These are phyloP conservation scores for Phytophthora constricta DNA, from an alignment of 352 stramenopile genomes.

Conservation along the genomic window DNA sequence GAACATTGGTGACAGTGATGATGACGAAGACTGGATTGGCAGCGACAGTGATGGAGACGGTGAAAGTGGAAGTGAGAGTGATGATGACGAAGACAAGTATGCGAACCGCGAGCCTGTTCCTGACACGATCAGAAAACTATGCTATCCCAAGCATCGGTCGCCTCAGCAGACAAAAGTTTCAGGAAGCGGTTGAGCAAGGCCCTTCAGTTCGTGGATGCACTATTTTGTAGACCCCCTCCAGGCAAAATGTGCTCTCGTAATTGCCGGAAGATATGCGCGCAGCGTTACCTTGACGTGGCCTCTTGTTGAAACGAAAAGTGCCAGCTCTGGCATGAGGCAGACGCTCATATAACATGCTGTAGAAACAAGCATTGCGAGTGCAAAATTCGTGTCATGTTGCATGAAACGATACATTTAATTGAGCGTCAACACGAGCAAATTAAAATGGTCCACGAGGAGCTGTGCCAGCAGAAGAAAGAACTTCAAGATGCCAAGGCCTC, in stretches of 20 bases:
- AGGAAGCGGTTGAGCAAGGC: conserved; percentile 53
- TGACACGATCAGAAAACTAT: conserved; percentile 55
- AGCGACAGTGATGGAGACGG: conserved; percentile 2
- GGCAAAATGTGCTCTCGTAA: conserved; percentile 44
- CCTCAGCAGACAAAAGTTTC: conserved; percentile 51
- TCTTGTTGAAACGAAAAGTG: conserved; percentile 56
- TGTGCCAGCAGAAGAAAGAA: conserved; percentile 5
- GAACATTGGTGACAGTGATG: neutral
- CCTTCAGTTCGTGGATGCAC: conserved; percentile 59
- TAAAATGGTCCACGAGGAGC: neutral
- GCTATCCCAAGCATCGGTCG: conserved; percentile 47
- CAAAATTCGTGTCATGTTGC: conserved; percentile 57
- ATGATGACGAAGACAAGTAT: conserved; percentile 1
- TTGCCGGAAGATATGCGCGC: conserved; percentile 48
- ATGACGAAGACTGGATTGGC: conserved; percentile 18
- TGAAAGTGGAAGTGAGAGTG: neutral
- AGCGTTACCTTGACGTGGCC: conserved; percentile 52
- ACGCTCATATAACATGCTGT: conserved; percentile 55
- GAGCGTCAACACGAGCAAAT: conserved; percentile 35
- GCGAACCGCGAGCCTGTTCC: neutral
- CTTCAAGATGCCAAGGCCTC: neutral
- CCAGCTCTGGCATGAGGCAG: conserved; percentile 61
- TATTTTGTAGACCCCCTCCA: conserved; percentile 51
- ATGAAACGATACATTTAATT: conserved; percentile 65
- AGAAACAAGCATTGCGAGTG: conserved; percentile 58